These are phyloP conservation scores for Filosporella fistucella DNA, from an alignment of 495 filamentous ascomycete genomes.

Conservation along the genomic window DNA sequence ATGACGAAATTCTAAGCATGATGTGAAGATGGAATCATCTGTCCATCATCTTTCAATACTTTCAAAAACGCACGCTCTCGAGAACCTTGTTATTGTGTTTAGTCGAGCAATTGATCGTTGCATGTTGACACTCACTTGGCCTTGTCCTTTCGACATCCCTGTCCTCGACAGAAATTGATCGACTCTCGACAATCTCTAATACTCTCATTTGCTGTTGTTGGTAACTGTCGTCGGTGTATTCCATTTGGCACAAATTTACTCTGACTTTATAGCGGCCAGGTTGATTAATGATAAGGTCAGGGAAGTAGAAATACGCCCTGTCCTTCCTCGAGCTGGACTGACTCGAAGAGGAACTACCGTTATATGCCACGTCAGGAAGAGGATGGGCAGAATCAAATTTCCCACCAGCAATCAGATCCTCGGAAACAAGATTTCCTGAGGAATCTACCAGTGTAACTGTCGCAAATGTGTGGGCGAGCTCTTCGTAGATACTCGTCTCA, in stretches of 20 bases:
- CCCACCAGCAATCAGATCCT: constrained; percentile 17
- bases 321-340: constrained; percentile 6
- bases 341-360: not conserved
- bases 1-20: no score
- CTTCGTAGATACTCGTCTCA: constrained; percentile 10
- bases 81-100: constrained; percentile 8
- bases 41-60: constrained; percentile 18
- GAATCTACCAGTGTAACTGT: constrained; percentile 18
- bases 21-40: constrained; percentile 6
- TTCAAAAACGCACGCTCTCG: constrained; percentile 18
- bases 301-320: constrained; percentile 23
- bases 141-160: constrained; percentile 1
- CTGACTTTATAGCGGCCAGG: constrained; percentile 20
- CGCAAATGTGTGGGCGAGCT: constrained; percentile 19
- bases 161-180: constrained; percentile 18
- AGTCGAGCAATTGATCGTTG: not conserved
- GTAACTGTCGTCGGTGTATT: constrained; percentile 10
- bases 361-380: constrained; percentile 5
- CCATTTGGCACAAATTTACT: constrained; percentile 22
- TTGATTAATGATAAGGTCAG: constrained; percentile 15
- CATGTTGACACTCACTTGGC: constrained; percentile 14
- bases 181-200: constrained; percentile 17
- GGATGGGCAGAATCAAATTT: constrained; percentile 23
- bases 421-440: constrained; percentile 13
- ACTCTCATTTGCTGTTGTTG: constrained; percentile 13